Base-by-base conservation (phyloP, 2,329 filamentous ascomycete species). In the Alternaria sp. region DNA sequence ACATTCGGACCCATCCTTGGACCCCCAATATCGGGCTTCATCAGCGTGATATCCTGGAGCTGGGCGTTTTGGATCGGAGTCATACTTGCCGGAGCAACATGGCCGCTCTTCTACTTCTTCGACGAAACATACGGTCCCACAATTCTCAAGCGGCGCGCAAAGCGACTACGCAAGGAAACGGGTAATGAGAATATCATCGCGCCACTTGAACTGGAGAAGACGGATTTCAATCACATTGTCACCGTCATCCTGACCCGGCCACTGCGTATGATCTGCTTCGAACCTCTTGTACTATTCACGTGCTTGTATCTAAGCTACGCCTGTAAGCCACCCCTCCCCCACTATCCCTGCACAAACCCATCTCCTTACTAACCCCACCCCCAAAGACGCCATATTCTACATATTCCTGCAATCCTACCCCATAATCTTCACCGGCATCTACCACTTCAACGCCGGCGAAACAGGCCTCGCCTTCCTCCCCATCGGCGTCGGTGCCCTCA, bases 351-450 rank as follows among this genome's bases (percentile, higher is more conserved):
- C 25, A 6, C 30, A 11, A 32, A 13, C 5, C 23, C 6, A 19
- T 25, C 19, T 13, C 15, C 46, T 12, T 32, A 17, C 56, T 63
- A 28, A 68, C 25, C 30, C 19, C 15, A 13, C 4, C 23, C 23
- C n/a, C 4, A 44, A 40, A 78, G 75, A 79, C 23, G 86, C 83
- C 4, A 85, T 90, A 63, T 87, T 90, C 65, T 90, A 88, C 83
- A 91, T 94, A 80, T 93, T 89, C 74, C 93, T 95, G 70, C 88
- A 93, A 76, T 90, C 90, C 3, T 94, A 90, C 75, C 89, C 76
- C 74, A 87, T 73, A 63, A 90, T 93, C 66, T 94, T 92, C 77
- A 81, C 62, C 9, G 83, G 80, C 23, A 83, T 89, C 5, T 93
- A 93, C 76, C 81, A 82, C 28, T 87, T 93, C 64, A 87, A 84